Base-by-base conservation (phyloP, 495 filamentous ascomycete genomes). In the Aspergillus taichungensis region DNA sequence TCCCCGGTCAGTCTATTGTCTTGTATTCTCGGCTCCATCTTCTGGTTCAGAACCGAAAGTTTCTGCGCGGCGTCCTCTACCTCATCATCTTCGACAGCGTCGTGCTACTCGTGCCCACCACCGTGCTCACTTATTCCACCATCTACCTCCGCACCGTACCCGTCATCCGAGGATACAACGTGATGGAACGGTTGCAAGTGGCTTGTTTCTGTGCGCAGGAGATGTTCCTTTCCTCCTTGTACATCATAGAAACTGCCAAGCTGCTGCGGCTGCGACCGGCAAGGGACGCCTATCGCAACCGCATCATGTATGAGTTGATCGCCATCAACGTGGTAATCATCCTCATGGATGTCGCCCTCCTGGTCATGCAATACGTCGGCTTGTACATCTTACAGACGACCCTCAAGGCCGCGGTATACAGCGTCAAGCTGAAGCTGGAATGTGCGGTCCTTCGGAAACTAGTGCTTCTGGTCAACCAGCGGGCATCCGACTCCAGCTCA, bases 21-120 rank as follows among this genome's bases (percentile, higher is more conserved):
- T 69, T 85, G 8, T 85, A 77, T 52, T 84, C 80, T 3, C 76
- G 82, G 8, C 72, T 85, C 0, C 77, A 84, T 52, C 60, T 84
- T 28, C 66, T 85, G 13, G 63, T 75, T 6, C 68, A 71, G 34
- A 73, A 67, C 18, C 57, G 52, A 11, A 59, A 49, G n/a, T 43
- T 72, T 7, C 56, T 82, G 2, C 72, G 73, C n/a, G 54, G 60
- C 27, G 63, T 82, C 0, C 66, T 77, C 5, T 67, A 43, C 52
- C 72, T 82, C 58, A 82, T 85, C 43, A 70, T 81, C 13, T 35
- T 75, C 54, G 67, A 80, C 55, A 62, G 66, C 11, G 13, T 78
- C 34, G 40, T 77, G 32, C 55, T 77, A 8, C 46, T 68, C 49
- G 59, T 75, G 3, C 73, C 75, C 0, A 79, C 70, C 11, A 76